A percentile compares a stretch with the other conserved stretches of the same genome.
Conservation (phyloP, 2,329 filamentous ascomycete genomes). For the Daldinia sp. region DNA sequence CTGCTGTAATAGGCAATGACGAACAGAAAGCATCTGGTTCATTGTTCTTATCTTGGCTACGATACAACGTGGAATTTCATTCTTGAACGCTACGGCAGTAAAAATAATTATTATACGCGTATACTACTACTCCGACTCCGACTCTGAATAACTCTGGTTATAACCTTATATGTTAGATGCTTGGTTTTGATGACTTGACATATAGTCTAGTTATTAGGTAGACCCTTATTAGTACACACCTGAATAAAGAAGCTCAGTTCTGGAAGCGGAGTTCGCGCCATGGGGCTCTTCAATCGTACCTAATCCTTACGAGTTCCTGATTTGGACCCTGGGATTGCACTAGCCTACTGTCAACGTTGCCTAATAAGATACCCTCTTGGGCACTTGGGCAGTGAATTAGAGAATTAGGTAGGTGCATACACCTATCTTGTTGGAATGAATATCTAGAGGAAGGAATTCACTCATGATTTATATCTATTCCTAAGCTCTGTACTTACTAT, state of each 20-base stretch:
- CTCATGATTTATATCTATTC: background rate
- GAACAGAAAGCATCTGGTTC: slow-evolving; percentile 31
- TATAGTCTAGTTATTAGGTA: background rate
- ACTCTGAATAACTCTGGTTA: background rate
- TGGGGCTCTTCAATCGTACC: slow-evolving; percentile 23
- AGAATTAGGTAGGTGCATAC: background rate
- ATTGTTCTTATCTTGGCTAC: slow-evolving; percentile 16
- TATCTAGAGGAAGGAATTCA: background rate
- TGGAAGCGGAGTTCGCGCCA: slow-evolving; percentile 26
- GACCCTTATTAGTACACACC: background rate
- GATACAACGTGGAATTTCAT: background rate
- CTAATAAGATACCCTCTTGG: background rate
- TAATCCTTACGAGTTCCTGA: slow-evolving; percentile 13
- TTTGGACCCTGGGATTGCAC: slow-evolving; percentile 24
- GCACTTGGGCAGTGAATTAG: background rate
- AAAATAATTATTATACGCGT: background rate
- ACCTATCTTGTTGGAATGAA: background rate
- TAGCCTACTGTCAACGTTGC: background rate
- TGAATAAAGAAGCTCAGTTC: slow-evolving; percentile 13
- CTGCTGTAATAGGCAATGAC: slow-evolving; percentile 13
- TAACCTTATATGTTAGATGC: background rate
- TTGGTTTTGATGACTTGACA: no score
- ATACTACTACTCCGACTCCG: background rate
- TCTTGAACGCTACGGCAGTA: background rate
- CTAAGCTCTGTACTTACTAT: background rate